Evolutionary conservation across 2,329 filamentous ascomycete species (phyloP).

Genomic region (Leptographium wingfieldii): DNA sequence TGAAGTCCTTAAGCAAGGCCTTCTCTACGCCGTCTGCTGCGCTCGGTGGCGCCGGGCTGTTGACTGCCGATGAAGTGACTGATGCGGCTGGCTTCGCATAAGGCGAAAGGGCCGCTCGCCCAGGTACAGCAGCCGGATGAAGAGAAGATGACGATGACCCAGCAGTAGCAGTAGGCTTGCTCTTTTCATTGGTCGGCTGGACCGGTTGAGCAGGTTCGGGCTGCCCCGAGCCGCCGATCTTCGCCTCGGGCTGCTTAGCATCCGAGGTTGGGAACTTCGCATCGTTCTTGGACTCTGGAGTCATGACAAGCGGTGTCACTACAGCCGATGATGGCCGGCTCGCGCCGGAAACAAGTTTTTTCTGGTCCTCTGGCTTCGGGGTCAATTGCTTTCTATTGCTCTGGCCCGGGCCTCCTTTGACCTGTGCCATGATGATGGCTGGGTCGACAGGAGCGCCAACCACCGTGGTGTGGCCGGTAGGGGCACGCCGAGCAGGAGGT

Average conservation of each 20-base stretch:
- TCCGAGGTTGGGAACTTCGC: conserved; percentile 10
- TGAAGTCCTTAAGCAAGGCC: conserved; percentile 51
- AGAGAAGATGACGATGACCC: background rate
- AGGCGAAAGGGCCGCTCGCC: conserved; percentile 27
- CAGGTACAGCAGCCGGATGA: conserved; percentile 24
- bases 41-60: conserved; percentile 29
- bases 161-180: conserved; percentile 2
- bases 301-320: conserved; percentile 20
- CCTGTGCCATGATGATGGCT: conserved; percentile 80
- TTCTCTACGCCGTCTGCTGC: conserved; percentile 49
- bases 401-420: conserved; percentile 34
- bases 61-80: conserved; percentile 1
- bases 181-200: background rate
- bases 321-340: conserved; percentile 17
- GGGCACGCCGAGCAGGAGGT: conserved; percentile 75
- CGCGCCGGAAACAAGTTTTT: conserved; percentile 12
- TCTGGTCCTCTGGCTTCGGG: conserved; percentile 24
- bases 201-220: conserved; percentile 5
- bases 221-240: background rate
- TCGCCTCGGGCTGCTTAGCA: conserved; percentile 1
- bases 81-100: conserved; percentile 20
- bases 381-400: conserved; percentile 23
- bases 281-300: conserved; percentile 20
- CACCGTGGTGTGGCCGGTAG: conserved; percentile 59
- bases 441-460: conserved; percentile 71